Percentiles rank a stretch among this genome's conserved stretches.
phyloP scores from a whole-genome alignment of 768 basidiomycete species.

The Grammothele lineata region DNA sequence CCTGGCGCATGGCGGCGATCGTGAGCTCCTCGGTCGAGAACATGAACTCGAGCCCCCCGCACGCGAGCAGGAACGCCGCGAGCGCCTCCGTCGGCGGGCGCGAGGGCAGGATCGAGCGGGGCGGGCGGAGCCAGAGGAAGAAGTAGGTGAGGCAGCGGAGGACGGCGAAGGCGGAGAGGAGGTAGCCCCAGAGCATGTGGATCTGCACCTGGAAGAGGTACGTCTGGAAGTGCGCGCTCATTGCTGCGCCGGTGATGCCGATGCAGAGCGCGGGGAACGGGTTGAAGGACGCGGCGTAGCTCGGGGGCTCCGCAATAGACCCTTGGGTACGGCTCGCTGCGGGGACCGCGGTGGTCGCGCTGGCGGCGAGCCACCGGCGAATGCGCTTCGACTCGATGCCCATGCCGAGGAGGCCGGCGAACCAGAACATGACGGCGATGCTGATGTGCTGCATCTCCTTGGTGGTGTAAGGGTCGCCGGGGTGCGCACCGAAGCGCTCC shows the following conservation, averaged over 20 bases:
- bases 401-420: slow-evolving; percentile 86
- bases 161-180: slow-evolving; percentile 73
- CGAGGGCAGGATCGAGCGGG: slow-evolving; percentile 77
- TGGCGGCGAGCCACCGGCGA: slow-evolving; percentile 68
- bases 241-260: slow-evolving; percentile 89
- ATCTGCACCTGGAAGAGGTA: slow-evolving; percentile 95
- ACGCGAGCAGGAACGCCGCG: slow-evolving; percentile 80
- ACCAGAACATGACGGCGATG: slow-evolving; percentile 97
- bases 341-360: slow-evolving; percentile 35
- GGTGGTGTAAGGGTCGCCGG: slow-evolving; percentile 82
- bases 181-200: slow-evolving; percentile 86
- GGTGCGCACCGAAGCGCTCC: slow-evolving; percentile 84
- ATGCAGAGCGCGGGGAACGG: slow-evolving; percentile 92
- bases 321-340: slow-evolving; percentile 28
- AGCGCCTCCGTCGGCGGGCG: slow-evolving; percentile 92
- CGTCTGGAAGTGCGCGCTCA: slow-evolving; percentile 87
- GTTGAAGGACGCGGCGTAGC: slow-evolving; percentile 77
- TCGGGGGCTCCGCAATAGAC: slow-evolving; percentile 59
- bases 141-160: slow-evolving; percentile 89
- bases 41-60: slow-evolving; percentile 88
- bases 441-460: slow-evolving; percentile 93
- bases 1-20: slow-evolving; percentile 86
- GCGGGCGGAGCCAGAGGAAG: slow-evolving; percentile 88
- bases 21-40: slow-evolving; percentile 88
- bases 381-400: slow-evolving; percentile 77